Percentiles rank a stretch among this genome's conserved stretches.
These are phyloP conservation scores for Globisporangium emineosum DNA, from an alignment of 352 stramenopile genomes.

Conservation along the genomic window DNA sequence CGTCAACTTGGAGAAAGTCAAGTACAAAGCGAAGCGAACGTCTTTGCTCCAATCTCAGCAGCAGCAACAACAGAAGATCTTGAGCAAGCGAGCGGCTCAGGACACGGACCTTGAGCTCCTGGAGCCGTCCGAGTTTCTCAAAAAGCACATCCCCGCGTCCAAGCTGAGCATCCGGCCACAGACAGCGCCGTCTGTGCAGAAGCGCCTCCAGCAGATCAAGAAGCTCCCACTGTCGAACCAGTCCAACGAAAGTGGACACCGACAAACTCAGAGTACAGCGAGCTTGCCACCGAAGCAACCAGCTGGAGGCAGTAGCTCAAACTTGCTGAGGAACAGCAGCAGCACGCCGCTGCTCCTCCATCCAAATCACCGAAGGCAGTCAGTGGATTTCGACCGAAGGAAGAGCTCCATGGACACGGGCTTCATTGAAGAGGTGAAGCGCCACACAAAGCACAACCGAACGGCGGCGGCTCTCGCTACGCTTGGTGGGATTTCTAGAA, in stretches of 20 bases:
- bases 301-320: constrained; percentile 9
- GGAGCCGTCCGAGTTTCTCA: constrained; percentile 49
- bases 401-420: constrained; percentile 45
- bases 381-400: constrained; percentile 7
- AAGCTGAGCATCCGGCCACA: constrained; percentile 37
- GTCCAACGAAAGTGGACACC: background rate
- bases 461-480: constrained; percentile 8
- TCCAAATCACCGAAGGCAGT: background rate
- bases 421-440: constrained; percentile 49
- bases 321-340: background rate
- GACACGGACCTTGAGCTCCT: constrained; percentile 20
- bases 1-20: constrained; percentile 33
- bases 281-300: background rate
- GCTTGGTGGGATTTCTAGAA: background rate
- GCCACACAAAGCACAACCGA: constrained; percentile 23
- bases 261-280: constrained; percentile 2
- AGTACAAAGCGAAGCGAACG: constrained; percentile 8
- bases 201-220: constrained; percentile 5
- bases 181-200: constrained; percentile 29
- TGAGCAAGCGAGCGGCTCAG: background rate
- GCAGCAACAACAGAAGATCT: background rate
- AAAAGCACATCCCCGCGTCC: constrained; percentile 36
- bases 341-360: constrained; percentile 2
- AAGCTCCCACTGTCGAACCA: constrained; percentile 2
- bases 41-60: background rate